Conservation (phyloP, 805 yeast genomes). For the Candida nonsorbophila region DNA sequence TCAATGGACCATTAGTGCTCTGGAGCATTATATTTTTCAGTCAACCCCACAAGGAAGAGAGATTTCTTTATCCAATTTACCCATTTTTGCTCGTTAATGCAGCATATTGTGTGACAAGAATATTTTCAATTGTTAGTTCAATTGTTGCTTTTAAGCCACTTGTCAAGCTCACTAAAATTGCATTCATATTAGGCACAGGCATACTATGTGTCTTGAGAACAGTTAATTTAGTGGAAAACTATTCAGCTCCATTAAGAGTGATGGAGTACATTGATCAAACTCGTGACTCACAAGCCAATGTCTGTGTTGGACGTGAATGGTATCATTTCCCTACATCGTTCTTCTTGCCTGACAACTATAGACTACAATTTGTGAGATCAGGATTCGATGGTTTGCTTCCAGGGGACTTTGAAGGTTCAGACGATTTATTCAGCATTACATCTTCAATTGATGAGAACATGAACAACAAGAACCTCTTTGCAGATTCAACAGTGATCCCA, state of each 20-base stretch:
- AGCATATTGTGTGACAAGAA: conserved; percentile 41
- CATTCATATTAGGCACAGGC: too few relatives aligned
- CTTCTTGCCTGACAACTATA: conserved; percentile 58
- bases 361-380: conserved; percentile 65
- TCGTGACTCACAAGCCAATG: conserved; percentile 26
- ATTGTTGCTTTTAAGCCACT: too few relatives aligned
- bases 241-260: conserved; percentile 59
- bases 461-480: conserved; percentile 72
- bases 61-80: conserved; percentile 84
- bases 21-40: conserved; percentile 65
- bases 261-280: conserved; percentile 1
- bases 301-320: conserved; percentile 96
- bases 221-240: conserved; percentile 56
- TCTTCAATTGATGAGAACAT: conserved; percentile 54
- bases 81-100: conserved; percentile 63
- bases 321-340: conserved; percentile 87
- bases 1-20: conserved; percentile 46
- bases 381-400: conserved; percentile 88
- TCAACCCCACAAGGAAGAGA: conserved; percentile 92
- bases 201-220: too few relatives aligned
- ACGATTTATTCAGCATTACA: conserved; percentile 20
- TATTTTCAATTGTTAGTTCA: too few relatives aligned
- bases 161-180: too few relatives aligned
- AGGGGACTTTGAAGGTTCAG: conserved; percentile 65
- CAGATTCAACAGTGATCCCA: conserved; percentile 47